These are phyloP conservation scores for Metschnikowia lunata DNA, from an alignment of 805 yeast species.

Conservation along the genomic window DNA sequence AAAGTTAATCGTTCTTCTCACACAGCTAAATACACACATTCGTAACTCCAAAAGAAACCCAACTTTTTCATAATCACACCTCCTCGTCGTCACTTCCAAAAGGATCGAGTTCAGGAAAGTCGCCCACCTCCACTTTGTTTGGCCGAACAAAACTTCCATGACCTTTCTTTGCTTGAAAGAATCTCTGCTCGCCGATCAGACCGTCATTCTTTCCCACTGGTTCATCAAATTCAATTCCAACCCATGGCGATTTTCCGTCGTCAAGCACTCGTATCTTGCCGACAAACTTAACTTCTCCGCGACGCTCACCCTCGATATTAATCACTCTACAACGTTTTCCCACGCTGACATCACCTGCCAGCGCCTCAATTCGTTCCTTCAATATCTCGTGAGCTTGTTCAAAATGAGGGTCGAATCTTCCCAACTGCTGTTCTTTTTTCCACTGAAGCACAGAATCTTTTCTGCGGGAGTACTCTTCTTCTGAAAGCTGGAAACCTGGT, in stretches of 20 bases:
- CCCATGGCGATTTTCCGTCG: slow-evolving; percentile 53
- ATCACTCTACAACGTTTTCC: slow-evolving; percentile 54
- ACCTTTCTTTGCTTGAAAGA: slow-evolving; percentile 53
- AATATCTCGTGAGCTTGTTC: slow-evolving; percentile 30
- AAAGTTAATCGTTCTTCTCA: too few relatives aligned
- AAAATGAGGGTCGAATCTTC: slow-evolving; percentile 62
- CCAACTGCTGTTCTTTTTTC: slow-evolving; percentile 67
- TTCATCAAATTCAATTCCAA: slow-evolving; percentile 81
- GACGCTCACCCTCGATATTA: slow-evolving; percentile 46
- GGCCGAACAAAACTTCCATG: slow-evolving; percentile 84
- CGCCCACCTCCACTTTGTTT: slow-evolving; percentile 61
- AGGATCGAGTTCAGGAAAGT: slow-evolving; percentile 48
- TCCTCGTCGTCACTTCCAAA: slow-evolving; percentile 40
- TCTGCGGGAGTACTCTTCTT: slow-evolving; percentile 58
- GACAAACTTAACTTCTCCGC: slow-evolving; percentile 67
- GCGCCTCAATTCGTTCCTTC: slow-evolving; percentile 3
- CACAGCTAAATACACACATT: too few relatives aligned
- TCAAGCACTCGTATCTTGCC: slow-evolving; percentile 67
- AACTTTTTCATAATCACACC: neutral
- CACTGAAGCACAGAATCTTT: slow-evolving; percentile 66
- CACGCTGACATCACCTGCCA: slow-evolving; percentile 29
- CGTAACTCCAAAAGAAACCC: too few relatives aligned
- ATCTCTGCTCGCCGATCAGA: slow-evolving; percentile 50
- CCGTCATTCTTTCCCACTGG: slow-evolving; percentile 90
- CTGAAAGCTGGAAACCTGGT: slow-evolving; percentile 42